Evolutionary conservation across 176 grass and related monocot species (phyloP).

Genomic region (Paspalum vaginatum): DNA sequence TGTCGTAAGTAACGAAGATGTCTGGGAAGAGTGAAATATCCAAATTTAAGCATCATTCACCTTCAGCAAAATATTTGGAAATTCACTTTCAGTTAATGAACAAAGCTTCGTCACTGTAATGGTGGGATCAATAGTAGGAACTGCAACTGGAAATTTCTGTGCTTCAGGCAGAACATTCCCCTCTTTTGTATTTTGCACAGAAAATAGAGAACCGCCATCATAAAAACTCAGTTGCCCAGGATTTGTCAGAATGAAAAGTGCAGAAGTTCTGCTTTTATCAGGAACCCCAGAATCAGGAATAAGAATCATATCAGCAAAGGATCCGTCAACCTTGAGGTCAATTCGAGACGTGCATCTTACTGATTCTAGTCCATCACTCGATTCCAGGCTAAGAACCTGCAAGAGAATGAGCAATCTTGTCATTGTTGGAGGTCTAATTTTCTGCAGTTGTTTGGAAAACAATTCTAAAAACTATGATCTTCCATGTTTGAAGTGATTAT

Average conservation of each 20-base stretch:
- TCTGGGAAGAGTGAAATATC: constrained; percentile 12
- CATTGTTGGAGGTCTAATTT: neutral
- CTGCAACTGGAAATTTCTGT: constrained; percentile 76
- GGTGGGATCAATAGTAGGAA: constrained; percentile 80
- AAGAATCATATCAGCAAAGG: constrained; percentile 99
- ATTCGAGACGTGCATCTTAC: constrained; percentile 66
- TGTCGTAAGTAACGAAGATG: constrained; percentile 13
- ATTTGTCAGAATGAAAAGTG: constrained; percentile 91
- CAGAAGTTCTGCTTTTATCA: constrained; percentile 65
- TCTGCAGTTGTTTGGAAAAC: constrained; percentile 21
- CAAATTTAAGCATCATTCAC: constrained; percentile 45
- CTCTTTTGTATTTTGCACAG: constrained; percentile 60
- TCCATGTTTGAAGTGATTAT: constrained; percentile 14
- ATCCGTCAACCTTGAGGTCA: constrained; percentile 86
- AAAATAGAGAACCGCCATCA: constrained; percentile 72
- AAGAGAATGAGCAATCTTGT: constrained; percentile 32
- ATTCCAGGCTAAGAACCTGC: constrained; percentile 90
- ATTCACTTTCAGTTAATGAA: constrained; percentile 44
- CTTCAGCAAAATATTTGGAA: constrained; percentile 68
- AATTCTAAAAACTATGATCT: constrained; percentile 2
- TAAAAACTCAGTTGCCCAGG: constrained; percentile 91
- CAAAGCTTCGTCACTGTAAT: constrained; percentile 76
- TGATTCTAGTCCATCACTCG: constrained; percentile 65
- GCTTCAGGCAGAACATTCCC: constrained; percentile 49
- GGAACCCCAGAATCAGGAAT: constrained; percentile 64